Percentiles rank a stretch among this genome's conserved stretches.
These are phyloP conservation scores for Apiospora kogelbergensis DNA, from an alignment of 2,329 filamentous ascomycete genomes.

Conservation along the genomic window DNA sequence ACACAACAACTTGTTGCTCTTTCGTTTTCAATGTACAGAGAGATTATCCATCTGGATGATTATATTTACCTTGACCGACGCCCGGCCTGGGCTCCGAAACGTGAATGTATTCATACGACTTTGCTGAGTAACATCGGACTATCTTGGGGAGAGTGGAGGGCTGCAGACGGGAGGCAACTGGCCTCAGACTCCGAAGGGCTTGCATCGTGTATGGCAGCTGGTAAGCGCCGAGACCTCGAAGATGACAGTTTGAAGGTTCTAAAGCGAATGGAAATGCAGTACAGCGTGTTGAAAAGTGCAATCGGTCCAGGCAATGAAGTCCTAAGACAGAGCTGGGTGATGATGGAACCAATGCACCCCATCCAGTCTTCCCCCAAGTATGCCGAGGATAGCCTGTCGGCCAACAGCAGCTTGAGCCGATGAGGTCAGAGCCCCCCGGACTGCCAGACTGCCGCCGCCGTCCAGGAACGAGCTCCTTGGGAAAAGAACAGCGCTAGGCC, in stretches of 20 bases:
- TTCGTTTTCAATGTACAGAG: not conserved
- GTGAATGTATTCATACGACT: constrained; percentile 76
- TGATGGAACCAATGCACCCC: not conserved
- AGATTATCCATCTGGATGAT: not conserved
- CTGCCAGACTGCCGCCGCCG: not conserved
- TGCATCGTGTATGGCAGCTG: constrained; percentile 41
- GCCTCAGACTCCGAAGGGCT: constrained; percentile 57
- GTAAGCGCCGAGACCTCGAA: not conserved
- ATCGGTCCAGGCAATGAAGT: constrained; percentile 2
- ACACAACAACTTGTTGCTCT: too few relatives aligned
- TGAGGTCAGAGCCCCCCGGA: constrained; percentile 14
- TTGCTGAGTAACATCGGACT: constrained; percentile 52
- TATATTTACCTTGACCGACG: constrained; percentile 75
- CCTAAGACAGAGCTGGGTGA: not conserved
- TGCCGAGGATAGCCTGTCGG: constrained; percentile 14
- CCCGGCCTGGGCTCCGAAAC: constrained; percentile 83
- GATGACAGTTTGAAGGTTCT: not conserved
- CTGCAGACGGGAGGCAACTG: constrained; percentile 61
- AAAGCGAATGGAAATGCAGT: not conserved
- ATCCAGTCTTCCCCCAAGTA: not conserved
- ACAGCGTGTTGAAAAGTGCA: not conserved
- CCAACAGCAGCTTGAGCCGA: constrained; percentile 6
- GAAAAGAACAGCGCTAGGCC: not conserved
- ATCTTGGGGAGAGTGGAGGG: constrained; percentile 56
- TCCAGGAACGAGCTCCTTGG: not conserved